These are phyloP conservation scores for Cocos nucifera DNA, from an alignment of 176 grass and related monocot genomes.

Conservation along the genomic window DNA sequence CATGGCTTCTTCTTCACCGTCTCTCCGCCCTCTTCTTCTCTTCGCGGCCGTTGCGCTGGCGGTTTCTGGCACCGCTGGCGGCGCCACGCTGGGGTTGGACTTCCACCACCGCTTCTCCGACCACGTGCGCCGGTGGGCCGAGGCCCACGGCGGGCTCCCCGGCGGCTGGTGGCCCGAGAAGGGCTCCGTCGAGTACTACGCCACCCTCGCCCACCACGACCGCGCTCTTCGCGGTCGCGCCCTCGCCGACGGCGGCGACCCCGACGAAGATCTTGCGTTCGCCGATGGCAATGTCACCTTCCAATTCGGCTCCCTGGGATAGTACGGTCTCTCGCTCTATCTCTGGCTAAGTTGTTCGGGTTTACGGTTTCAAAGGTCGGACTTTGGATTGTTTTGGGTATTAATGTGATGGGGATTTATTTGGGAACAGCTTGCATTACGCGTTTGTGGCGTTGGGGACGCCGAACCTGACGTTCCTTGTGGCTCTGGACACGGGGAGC, in stretches of 20 bases:
- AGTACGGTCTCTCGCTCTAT: constrained; percentile 14
- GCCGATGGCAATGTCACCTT: constrained; percentile 46
- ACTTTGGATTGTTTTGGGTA: neutral
- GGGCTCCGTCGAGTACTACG: constrained; percentile 61
- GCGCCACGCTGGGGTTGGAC: constrained; percentile 41
- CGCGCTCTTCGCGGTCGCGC: constrained; percentile 30
- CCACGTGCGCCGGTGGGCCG: constrained; percentile 52
- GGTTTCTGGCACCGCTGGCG: neutral
- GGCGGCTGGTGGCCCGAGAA: constrained; percentile 22
- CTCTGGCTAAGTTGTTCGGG: neutral
- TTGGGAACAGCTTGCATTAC: constrained; percentile 55
- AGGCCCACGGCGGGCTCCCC: constrained; percentile 25
- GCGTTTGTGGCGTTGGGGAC: constrained; percentile 61
- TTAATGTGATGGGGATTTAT: neutral
- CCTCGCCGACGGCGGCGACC: constrained; percentile 27
- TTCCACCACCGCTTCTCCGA: constrained; percentile 71
- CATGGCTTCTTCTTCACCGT: constrained; percentile 26
- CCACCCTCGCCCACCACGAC: constrained; percentile 47
- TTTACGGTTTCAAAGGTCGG: no score
- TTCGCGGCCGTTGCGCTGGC: neutral
- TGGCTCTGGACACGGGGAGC: constrained; percentile 88
- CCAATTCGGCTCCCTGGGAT: constrained; percentile 35
- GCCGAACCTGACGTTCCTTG: constrained; percentile 72
- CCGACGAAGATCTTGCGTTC: constrained; percentile 24
- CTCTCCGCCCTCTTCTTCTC: neutral